Conservation (phyloP, 2,329 filamentous ascomycete genomes). For the Microsporum ferrugineum region DNA sequence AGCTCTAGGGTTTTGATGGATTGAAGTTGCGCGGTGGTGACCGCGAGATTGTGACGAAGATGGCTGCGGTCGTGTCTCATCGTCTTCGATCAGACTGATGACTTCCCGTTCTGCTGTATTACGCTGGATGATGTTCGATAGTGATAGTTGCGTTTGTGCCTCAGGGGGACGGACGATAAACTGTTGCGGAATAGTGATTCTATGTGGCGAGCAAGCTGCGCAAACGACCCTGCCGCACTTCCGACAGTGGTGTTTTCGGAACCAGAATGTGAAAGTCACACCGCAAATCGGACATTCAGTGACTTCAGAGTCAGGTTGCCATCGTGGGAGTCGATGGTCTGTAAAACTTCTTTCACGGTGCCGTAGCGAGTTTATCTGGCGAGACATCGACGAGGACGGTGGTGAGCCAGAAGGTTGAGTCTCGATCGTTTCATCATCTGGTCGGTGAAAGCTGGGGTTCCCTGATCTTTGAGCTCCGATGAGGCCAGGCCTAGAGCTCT, state of each 20-base stretch:
- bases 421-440: constrained; percentile 13
- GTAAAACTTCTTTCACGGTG: constrained; percentile 20
- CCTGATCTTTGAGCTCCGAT: background rate
- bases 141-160: constrained; percentile 16
- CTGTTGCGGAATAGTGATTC: constrained; percentile 86
- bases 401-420: constrained; percentile 24
- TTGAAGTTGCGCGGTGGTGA: background rate
- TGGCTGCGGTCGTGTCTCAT: constrained; percentile 8
- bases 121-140: constrained; percentile 31
- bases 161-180: constrained; percentile 74
- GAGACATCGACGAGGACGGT: constrained; percentile 17
- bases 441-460: constrained; percentile 20
- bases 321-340: constrained; percentile 55
- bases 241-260: constrained; percentile 88
- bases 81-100: constrained; percentile 38
- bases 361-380: constrained; percentile 17
- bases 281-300: constrained; percentile 74
- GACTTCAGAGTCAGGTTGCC: constrained; percentile 82
- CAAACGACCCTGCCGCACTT: constrained; percentile 94
- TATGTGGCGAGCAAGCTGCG: constrained; percentile 77
- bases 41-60: background rate
- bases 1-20: constrained; percentile 30
- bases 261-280: constrained; percentile 68
- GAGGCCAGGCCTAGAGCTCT: background rate
- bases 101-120: constrained; percentile 36